phyloP scores from a whole-genome alignment of 805 yeast genomes.

The Groenewaldozyma salmanticensis region DNA sequence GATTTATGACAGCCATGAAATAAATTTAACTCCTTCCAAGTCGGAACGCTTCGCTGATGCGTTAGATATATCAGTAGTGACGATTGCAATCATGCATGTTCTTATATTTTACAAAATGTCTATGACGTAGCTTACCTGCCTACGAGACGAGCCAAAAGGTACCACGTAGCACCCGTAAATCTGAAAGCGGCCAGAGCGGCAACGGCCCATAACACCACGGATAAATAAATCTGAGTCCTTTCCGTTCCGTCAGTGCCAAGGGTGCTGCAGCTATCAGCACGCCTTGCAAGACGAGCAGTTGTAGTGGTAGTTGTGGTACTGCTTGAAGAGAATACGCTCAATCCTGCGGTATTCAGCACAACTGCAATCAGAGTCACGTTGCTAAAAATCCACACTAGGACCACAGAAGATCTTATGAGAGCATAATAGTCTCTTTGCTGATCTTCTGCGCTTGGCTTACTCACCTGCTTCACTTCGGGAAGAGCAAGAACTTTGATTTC shows the following conservation, averaged over 20 bases:
- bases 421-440: conserved; percentile 80
- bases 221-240: conserved; percentile 45
- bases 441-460: conserved; percentile 32
- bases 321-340: conserved; percentile 33
- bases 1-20: too few relatives aligned
- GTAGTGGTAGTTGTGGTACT: conserved; percentile 9
- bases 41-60: too few relatives aligned
- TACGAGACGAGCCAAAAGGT: conserved; percentile 34
- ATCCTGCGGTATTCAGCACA: conserved; percentile 78
- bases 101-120: too few relatives aligned
- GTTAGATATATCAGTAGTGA: too few relatives aligned
- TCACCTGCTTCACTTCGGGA: conserved; percentile 28
- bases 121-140: conserved; percentile 18
- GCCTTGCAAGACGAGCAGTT: conserved; percentile 5
- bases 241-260: conserved; percentile 13
- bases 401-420: conserved; percentile 78
- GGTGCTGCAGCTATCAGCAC: conserved; percentile 9
- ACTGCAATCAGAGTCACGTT: conserved; percentile 75
- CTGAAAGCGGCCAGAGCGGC: conserved; percentile 83
- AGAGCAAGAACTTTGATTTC: conserved; percentile 48
- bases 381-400: conserved; percentile 79
- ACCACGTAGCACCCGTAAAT: conserved; percentile 63
- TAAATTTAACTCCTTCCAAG: too few relatives aligned
- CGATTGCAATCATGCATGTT: too few relatives aligned
- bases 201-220: conserved; percentile 86